Evolutionary conservation across 352 stramenopile genomes (phyloP).

Genomic region (Phytopythium litorale): DNA sequence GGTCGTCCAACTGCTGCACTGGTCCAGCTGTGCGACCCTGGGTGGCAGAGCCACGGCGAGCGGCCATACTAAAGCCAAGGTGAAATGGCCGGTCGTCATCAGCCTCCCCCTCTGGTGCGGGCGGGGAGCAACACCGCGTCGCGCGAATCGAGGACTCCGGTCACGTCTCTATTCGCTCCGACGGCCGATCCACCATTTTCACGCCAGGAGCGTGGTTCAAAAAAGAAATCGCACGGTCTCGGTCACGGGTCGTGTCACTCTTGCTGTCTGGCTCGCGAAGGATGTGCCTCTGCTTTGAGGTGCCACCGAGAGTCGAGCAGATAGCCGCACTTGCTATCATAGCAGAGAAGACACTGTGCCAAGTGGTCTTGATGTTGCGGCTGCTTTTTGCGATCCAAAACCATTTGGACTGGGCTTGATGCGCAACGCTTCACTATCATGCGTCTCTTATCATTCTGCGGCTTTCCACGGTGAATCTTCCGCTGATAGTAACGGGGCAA

Average conservation of each 20-base stretch:
- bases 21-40: neutral
- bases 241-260: neutral
- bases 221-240: conserved; percentile 6
- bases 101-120: neutral
- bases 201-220: conserved; percentile 6
- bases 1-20: neutral
- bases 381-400: neutral
- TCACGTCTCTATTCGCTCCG: neutral
- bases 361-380: conserved; percentile 1
- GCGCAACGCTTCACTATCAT: neutral
- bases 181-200: neutral
- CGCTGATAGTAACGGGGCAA: neutral
- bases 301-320: conserved; percentile 3
- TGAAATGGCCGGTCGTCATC: neutral
- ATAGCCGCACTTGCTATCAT: neutral
- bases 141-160: neutral
- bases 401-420: neutral
- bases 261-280: conserved; percentile 1
- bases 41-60: neutral
- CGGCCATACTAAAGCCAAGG: conserved; percentile 3
- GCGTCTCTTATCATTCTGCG: neutral
- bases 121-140: neutral
- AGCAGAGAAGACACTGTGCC: neutral
- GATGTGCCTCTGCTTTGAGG: conserved; percentile 1
- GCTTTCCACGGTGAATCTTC: neutral